Percentiles rank a stretch among this genome's conserved stretches.
Conservation (phyloP, 345 rosid genomes). For the Camelina sativa region DNA sequence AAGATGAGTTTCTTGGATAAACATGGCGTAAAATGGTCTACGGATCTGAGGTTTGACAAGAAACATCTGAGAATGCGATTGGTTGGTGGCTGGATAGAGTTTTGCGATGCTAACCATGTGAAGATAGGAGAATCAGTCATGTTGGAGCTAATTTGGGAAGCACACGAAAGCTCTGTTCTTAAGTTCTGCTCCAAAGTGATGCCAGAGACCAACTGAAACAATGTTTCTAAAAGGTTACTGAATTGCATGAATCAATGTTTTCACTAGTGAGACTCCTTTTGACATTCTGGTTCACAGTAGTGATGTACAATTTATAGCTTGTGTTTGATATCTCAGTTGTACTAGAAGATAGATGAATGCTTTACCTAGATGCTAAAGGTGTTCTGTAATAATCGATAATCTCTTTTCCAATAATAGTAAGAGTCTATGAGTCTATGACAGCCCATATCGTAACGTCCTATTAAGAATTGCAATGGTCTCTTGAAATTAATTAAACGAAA, state of each 20-base stretch:
- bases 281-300: too few relatives aligned
- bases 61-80: not conserved
- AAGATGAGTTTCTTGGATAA: slow-evolving; percentile 12
- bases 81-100: slow-evolving; percentile 9
- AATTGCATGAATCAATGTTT: not conserved
- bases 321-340: not conserved
- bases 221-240: not conserved
- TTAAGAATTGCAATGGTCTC: too few relatives aligned
- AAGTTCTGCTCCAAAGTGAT: slow-evolving; percentile 20
- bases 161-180: not conserved
- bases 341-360: too few relatives aligned
- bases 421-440: too few relatives aligned
- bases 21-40: slow-evolving; percentile 13
- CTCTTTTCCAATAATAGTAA: too few relatives aligned
- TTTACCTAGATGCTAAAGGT: too few relatives aligned
- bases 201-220: not conserved
- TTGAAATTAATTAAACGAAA: too few relatives aligned
- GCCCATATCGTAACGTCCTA: too few relatives aligned
- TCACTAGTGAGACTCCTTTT: too few relatives aligned
- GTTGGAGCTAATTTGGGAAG: slow-evolving; percentile 16
- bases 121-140: not conserved
- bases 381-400: too few relatives aligned
- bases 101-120: slow-evolving; percentile 14
- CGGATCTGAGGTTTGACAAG: not conserved
- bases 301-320: not conserved